Conservation (phyloP, 1,284 basidiomycete genomes). For the Puccinia coronata region DNA sequence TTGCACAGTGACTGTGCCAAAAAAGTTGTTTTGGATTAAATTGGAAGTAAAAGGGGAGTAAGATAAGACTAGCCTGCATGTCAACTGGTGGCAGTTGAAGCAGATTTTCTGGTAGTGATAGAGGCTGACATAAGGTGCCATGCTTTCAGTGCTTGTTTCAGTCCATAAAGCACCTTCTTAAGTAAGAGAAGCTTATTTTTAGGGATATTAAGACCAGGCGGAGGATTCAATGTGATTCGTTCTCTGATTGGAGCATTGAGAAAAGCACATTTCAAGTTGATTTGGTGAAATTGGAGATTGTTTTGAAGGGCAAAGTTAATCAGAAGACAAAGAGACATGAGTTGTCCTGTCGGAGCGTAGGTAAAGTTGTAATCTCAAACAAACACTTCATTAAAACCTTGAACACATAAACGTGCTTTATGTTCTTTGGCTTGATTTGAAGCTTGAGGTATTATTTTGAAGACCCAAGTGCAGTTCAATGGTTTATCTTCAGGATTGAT, state of each 20-base stretch:
- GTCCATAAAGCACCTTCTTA: slow-evolving; percentile 1
- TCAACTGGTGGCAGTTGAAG: no score
- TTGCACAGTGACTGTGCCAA: no score
- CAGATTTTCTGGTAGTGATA: no score
- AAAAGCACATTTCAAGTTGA: no score
- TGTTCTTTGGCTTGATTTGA: not conserved
- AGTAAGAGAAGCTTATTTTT: not conserved
- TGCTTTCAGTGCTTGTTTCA: not conserved
- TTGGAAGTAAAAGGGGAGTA: no score
- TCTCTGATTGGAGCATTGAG: slow-evolving; percentile 10
- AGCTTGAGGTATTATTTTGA: not conserved
- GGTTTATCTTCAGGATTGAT: not conserved
- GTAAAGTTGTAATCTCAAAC: not conserved
- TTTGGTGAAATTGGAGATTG: slow-evolving; percentile 8
- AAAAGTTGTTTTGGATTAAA: no score
- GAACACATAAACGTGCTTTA: not conserved
- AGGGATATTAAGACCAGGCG: not conserved
- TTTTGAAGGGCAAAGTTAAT: slow-evolving; percentile 4
- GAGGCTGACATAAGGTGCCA: not conserved
- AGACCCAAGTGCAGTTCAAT: slow-evolving; percentile 1
- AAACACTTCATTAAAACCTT: not conserved
- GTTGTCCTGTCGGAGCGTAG: slow-evolving; percentile 7
- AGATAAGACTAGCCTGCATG: no score
- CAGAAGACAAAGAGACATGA: not conserved
- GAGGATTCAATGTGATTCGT: not conserved